Conservation (phyloP, 805 yeast genomes). For the Ogataea saltuana region DNA sequence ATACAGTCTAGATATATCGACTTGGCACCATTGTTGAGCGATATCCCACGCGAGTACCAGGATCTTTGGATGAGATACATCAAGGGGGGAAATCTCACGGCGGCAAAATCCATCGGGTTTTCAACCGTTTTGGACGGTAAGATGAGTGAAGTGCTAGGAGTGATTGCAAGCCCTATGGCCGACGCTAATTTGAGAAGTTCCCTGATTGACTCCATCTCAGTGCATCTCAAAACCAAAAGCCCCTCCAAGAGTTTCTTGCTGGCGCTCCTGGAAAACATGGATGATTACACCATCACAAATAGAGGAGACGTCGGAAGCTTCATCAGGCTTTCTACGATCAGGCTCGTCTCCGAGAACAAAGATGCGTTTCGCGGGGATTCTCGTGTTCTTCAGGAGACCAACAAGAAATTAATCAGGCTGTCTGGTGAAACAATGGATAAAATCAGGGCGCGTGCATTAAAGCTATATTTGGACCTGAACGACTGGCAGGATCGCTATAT, state of each 20-base stretch:
- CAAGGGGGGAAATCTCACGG: conserved; percentile 38
- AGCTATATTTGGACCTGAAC: conserved; percentile 35
- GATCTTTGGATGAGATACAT: conserved; percentile 41
- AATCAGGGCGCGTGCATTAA: conserved; percentile 45
- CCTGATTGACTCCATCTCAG: conserved; percentile 29
- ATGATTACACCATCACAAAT: conserved; percentile 75
- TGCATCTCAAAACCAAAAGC: conserved; percentile 23
- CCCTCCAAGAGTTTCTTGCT: conserved; percentile 13
- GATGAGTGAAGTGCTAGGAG: conserved; percentile 26
- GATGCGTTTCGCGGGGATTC: conserved; percentile 11
- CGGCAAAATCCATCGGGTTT: conserved; percentile 41
- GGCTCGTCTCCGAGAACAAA: conserved; percentile 38
- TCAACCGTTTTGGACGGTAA: conserved; percentile 18
- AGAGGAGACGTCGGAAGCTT: conserved; percentile 93
- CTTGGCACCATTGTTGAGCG: conserved; percentile 20
- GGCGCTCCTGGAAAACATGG: conserved; percentile 44
- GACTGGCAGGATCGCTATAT: conserved; percentile 21
- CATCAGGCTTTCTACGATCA: conserved; percentile 53
- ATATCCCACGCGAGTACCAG: conserved; percentile 21
- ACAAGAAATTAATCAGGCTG: conserved; percentile 49
- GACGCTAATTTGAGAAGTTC: conserved; percentile 33
- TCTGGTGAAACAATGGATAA: conserved; percentile 64
- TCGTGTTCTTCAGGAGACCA: conserved; percentile 23
- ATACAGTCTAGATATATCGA: conserved; percentile 34
- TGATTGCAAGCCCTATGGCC: conserved; percentile 30